Evolutionary conservation across 169 alveolate genomes (phyloP), one percentile per base, ranked within the genome.

Genomic region (Eimeria nieschulzi): DNA sequence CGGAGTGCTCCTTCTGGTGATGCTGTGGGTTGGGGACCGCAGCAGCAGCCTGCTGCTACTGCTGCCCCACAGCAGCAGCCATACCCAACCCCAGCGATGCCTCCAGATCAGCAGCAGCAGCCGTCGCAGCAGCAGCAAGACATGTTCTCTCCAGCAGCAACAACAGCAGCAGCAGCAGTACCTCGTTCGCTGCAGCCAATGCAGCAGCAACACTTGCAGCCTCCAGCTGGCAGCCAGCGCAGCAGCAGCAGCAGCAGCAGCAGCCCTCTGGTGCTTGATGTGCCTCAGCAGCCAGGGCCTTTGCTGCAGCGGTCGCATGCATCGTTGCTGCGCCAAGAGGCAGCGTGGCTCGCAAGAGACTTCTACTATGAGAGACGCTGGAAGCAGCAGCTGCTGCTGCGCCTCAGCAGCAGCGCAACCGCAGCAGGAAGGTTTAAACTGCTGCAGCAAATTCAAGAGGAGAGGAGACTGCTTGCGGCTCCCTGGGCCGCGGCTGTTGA

Each of bases 401-500:
- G 83, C 26, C 25, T 64, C 17, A 64, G 73, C 73, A 64, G 73
- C 73, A n/a, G 73, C 73, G 61, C 71, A 17, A 71, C 90, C 5
- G 90, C 79, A 9, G 59, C 90, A 23, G 90, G 79, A 23, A 46
- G 92, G 5, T 39, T 76, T 59, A 21, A 23, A n/a, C 10, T 3
- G 73, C 75, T 85, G 76, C 83, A 63, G 76, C 78, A 71, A 63
- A 19, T 25, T n/a, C 56, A 68, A 19, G 92, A 85, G 71, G 92
- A 85, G 23, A 46, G 92, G 23, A 9, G 82, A 1, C 51, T 83
- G 7, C 66, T 83, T n/a, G 91, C 91, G 19, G 64, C 91, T 7
- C 91, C 91, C 25, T 21, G 73, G 64, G 91, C 91, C 9, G 63
- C 91, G n/a, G 91, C 91, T 19, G 91, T 83, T n/a, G 80, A 83